phyloP scores from a whole-genome alignment of 108 stramenopile genomes.

The Skeletonema potamos region DNA sequence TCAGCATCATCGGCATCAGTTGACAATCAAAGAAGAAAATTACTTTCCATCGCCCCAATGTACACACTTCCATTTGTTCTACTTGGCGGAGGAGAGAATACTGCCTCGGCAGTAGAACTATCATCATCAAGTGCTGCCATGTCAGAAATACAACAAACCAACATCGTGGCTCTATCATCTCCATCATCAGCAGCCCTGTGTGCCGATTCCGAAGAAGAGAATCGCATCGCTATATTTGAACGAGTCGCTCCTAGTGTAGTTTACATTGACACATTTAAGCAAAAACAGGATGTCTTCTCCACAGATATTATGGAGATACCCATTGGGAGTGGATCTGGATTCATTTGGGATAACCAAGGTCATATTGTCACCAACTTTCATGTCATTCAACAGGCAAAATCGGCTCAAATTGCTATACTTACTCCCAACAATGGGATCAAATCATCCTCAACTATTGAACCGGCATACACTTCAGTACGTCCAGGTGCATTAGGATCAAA shows the following conservation, averaged over 20 bases:
- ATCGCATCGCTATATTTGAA: constrained; percentile 55
- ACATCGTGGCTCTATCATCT: background rate
- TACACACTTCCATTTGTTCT: background rate
- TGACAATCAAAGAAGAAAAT: background rate
- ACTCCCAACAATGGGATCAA: background rate
- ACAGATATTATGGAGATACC: constrained; percentile 42
- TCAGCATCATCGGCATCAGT: background rate
- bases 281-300: constrained; percentile 15
- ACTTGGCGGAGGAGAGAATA: background rate
- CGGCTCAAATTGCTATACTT: background rate
- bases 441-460: background rate
- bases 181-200: background rate
- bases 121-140: background rate
- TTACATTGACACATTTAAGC: constrained; percentile 53
- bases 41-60: background rate
- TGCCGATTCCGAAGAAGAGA: constrained; percentile 41
- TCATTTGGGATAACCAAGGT: constrained; percentile 69
- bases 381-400: constrained; percentile 48
- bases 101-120: background rate
- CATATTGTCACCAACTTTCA: constrained; percentile 92
- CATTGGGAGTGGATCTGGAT: constrained; percentile 75
- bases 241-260: constrained; percentile 62
- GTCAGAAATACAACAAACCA: background rate
- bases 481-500: background rate
- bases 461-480: background rate